Percentiles rank a stretch among this genome's conserved stretches.
Conservation (phyloP, 768 basidiomycete genomes). For the Heimioporus sp. region DNA sequence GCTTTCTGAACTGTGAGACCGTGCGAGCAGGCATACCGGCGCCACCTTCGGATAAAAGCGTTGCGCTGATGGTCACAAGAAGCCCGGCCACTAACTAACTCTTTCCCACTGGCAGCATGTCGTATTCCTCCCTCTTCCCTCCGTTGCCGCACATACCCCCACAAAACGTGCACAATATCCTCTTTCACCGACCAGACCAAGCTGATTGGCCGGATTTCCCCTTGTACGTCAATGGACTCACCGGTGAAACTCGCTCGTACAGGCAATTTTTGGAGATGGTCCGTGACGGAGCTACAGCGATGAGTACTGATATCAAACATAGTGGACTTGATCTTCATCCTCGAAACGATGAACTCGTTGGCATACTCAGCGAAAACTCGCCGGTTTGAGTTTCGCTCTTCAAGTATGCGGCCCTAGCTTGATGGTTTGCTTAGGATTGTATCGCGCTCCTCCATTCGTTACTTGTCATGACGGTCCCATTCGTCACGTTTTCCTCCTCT, state of each 20-base stretch:
- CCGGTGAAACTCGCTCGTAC: constrained; percentile 45
- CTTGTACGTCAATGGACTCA: constrained; percentile 53
- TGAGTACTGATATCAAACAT: constrained; percentile 41
- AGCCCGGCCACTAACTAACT: too few relatives aligned
- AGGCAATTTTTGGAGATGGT: constrained; percentile 52
- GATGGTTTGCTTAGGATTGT: neutral
- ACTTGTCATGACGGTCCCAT: constrained; percentile 44
- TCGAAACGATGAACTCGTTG: constrained; percentile 56
- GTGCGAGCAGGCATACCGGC: too few relatives aligned
- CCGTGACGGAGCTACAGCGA: constrained; percentile 53
- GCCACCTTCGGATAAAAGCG: too few relatives aligned
- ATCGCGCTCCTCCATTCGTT: neutral
- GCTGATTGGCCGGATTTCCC: constrained; percentile 54
- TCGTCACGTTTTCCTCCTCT: constrained; percentile 51
- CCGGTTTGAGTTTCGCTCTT: constrained; percentile 37
- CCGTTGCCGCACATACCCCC: constrained; percentile 48
- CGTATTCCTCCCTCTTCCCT: constrained; percentile 46
- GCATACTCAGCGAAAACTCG: constrained; percentile 69
- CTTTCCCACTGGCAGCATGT: too few relatives aligned
- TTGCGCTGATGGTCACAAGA: too few relatives aligned
- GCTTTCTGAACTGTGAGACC: too few relatives aligned
- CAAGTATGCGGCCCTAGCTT: neutral
- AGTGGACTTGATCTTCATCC: constrained; percentile 57
- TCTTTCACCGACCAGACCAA: constrained; percentile 57
- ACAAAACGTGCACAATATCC: constrained; percentile 51